phyloP scores from a whole-genome alignment of 768 basidiomycete species.

The Plicaturopsis crispa region DNA sequence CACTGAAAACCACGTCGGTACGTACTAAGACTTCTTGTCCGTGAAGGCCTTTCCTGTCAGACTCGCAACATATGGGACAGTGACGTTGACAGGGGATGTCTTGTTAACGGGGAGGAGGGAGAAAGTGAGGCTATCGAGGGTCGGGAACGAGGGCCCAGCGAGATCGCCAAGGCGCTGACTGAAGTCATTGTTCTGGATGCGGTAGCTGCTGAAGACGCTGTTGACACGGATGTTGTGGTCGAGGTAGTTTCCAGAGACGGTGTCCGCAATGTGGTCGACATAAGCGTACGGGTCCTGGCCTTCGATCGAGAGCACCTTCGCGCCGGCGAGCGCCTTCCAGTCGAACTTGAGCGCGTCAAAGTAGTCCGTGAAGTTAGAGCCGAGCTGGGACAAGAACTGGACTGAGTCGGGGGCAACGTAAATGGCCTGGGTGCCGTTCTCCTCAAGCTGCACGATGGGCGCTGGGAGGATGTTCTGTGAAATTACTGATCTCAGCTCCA shows the following conservation, averaged over 20 bases:
- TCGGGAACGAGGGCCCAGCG: constrained; percentile 45
- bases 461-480: constrained; percentile 44
- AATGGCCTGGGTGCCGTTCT: constrained; percentile 26
- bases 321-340: constrained; percentile 56
- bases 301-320: constrained; percentile 45
- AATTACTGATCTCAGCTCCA: background rate
- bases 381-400: constrained; percentile 39
- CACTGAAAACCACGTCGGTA: constrained; percentile 1
- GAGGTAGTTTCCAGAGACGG: constrained; percentile 56
- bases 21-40: constrained; percentile 44
- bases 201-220: constrained; percentile 53
- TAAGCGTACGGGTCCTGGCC: constrained; percentile 47
- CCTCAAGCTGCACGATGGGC: constrained; percentile 43
- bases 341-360: constrained; percentile 44
- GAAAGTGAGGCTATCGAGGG: constrained; percentile 38
- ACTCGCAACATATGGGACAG: constrained; percentile 43
- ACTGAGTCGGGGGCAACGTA: constrained; percentile 43
- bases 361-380: constrained; percentile 34
- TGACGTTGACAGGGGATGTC: constrained; percentile 38
- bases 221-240: constrained; percentile 60
- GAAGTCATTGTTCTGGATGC: constrained; percentile 35
- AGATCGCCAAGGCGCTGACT: constrained; percentile 53
- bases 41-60: constrained; percentile 42
- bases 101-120: constrained; percentile 37
- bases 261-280: constrained; percentile 47